Evolutionary conservation across 1,284 basidiomycete species (phyloP).

Genomic region (Chiua sp.): DNA sequence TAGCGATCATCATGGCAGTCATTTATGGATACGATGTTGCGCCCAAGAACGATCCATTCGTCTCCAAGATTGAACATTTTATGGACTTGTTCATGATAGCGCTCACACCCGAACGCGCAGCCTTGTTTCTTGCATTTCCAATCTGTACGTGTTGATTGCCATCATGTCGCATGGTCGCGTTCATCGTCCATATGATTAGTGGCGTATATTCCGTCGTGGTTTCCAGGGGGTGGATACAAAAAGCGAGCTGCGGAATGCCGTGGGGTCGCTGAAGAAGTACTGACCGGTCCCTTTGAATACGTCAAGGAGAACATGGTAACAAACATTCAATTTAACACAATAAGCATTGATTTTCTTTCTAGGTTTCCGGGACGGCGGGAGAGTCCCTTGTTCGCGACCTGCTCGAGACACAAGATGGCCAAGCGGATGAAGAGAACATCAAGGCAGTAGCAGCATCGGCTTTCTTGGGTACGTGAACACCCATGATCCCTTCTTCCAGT

Average conservation of each 20-base stretch:
- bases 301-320: slow-evolving; percentile 39
- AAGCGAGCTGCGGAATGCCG: slow-evolving; percentile 31
- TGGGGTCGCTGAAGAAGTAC: slow-evolving; percentile 32
- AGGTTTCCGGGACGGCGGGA: slow-evolving; percentile 27
- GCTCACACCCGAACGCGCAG: slow-evolving; percentile 31
- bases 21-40: slow-evolving; percentile 34
- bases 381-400: slow-evolving; percentile 29
- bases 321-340: not conserved
- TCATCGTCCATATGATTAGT: slow-evolving; percentile 27
- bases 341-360: not conserved
- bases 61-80: slow-evolving; percentile 23
- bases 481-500: not conserved
- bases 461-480: slow-evolving; percentile 27
- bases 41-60: slow-evolving; percentile 29
- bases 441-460: slow-evolving; percentile 32
- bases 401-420: slow-evolving; percentile 6
- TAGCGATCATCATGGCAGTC: slow-evolving; percentile 30
- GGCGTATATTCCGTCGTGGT: slow-evolving; percentile 41
- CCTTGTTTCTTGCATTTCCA: slow-evolving; percentile 26
- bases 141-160: slow-evolving; percentile 24
- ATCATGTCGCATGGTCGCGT: slow-evolving; percentile 17
- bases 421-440: slow-evolving; percentile 15
- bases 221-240: slow-evolving; percentile 41
- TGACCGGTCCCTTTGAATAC: slow-evolving; percentile 35
- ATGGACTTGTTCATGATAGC: slow-evolving; percentile 13